A percentile compares a stretch with the other conserved stretches of the same genome.
Evolutionary conservation across 371 early-diverging fungal genomes (phyloP).

Genomic region (Pancytospora philotis): DNA sequence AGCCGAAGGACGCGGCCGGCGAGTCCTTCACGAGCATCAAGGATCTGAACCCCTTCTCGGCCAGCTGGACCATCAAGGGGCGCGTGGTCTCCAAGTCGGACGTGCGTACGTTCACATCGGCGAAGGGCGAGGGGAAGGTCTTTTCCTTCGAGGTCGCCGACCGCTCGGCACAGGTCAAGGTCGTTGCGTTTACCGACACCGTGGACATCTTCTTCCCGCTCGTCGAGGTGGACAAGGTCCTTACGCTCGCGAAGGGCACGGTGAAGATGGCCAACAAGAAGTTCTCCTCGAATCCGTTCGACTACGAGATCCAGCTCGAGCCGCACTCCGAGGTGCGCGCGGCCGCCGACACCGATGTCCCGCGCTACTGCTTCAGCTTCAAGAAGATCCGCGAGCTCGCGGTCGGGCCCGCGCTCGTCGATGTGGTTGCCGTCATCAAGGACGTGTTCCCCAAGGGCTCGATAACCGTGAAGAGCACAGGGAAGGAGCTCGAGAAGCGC

Average conservation of each 20-base stretch:
- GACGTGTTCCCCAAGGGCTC: constrained; percentile 29
- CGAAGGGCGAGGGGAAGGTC: constrained; percentile 51
- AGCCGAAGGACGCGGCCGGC: constrained; percentile 21
- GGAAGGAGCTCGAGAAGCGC: constrained; percentile 44
- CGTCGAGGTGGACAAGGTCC: constrained; percentile 45
- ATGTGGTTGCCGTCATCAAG: constrained; percentile 51
- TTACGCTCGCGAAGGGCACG: constrained; percentile 46
- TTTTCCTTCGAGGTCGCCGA: constrained; percentile 53
- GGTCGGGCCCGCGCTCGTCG: constrained; percentile 9
- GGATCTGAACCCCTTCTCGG: constrained; percentile 52
- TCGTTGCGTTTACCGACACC: constrained; percentile 50
- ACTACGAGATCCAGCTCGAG: constrained; percentile 57
- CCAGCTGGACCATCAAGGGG: constrained; percentile 48
- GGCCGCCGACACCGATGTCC: constrained; percentile 23
- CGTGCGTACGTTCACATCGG: constrained; percentile 47
- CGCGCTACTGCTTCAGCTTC: constrained; percentile 43
- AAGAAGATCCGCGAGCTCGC: constrained; percentile 37
- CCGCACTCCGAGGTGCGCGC: constrained; percentile 34
- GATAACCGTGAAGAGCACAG: constrained; percentile 38
- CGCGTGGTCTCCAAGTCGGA: constrained; percentile 51
- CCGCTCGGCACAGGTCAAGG: constrained; percentile 42
- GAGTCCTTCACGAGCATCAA: constrained; percentile 32
- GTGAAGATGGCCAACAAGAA: constrained; percentile 57
- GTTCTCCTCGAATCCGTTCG: constrained; percentile 37
- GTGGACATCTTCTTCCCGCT: constrained; percentile 52